phyloP scores from a whole-genome alignment of 768 basidiomycete genomes.

The Ephemerocybe angulata region DNA sequence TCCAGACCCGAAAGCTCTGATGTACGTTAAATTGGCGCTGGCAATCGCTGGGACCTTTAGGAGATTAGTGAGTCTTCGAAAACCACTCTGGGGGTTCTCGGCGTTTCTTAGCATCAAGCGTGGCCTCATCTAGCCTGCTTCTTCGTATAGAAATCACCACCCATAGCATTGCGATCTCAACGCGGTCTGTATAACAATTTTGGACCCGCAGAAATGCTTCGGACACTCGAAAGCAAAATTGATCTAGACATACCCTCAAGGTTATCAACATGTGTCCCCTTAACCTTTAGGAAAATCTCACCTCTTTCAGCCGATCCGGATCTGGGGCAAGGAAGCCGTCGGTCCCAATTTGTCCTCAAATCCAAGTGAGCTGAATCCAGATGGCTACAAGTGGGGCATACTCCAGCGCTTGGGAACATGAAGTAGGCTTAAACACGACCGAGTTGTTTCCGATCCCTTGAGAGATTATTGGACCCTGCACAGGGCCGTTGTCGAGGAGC shows the following conservation, averaged over 20 bases:
- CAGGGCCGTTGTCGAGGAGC: too few species aligned
- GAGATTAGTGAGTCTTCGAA: background rate
- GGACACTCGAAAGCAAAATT: too few species aligned
- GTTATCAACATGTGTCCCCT: background rate
- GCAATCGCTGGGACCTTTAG: background rate
- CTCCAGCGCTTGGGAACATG: background rate
- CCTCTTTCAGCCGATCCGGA: background rate
- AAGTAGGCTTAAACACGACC: background rate
- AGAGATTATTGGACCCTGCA: background rate
- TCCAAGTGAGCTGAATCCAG: too few species aligned
- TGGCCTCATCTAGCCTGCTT: too few species aligned
- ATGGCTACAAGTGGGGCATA: background rate
- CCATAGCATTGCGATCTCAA: too few species aligned
- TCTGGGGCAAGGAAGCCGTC: background rate
- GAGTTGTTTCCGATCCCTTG: background rate
- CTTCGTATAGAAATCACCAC: too few species aligned
- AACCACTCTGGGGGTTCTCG: too few species aligned
- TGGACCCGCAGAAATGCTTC: too few species aligned
- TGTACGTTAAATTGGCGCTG: background rate
- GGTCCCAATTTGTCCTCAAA: too few species aligned
- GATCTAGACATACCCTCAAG: slow-evolving; percentile 1
- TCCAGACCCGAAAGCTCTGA: slow-evolving; percentile 1
- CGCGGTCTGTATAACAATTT: too few species aligned
- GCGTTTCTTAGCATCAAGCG: background rate
- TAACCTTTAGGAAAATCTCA: background rate